phyloP scores from a whole-genome alignment of 2,329 filamentous ascomycete genomes.

The Westerdykella aurantiaca region DNA sequence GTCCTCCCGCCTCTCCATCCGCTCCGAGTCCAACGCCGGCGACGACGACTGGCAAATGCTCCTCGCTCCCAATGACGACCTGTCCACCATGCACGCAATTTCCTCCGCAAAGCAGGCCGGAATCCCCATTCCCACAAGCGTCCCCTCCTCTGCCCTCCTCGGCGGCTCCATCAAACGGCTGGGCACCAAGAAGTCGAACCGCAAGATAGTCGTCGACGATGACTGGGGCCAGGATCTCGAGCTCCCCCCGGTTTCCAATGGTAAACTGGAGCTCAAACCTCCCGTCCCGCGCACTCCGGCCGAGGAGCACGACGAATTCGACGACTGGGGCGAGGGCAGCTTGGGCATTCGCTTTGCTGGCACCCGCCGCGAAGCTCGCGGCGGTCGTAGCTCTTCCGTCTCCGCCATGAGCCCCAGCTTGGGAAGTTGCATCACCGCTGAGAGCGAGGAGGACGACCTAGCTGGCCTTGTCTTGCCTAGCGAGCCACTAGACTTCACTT shows the following conservation, averaged over 20 bases:
- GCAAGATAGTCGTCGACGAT: conserved; percentile 43
- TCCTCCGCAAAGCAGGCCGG: conserved; percentile 80
- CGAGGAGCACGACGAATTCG: conserved; percentile 72
- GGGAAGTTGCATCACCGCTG: conserved; percentile 81
- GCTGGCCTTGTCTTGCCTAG: conserved; percentile 82
- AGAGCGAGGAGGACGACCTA: conserved; percentile 90
- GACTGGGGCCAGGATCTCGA: conserved; percentile 50
- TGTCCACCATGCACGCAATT: conserved; percentile 78
- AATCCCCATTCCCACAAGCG: conserved; percentile 81
- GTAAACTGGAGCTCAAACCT: conserved; percentile 41
- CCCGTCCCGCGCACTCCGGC: conserved; percentile 41
- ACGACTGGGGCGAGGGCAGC: conserved; percentile 89
- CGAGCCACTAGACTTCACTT: conserved; percentile 76
- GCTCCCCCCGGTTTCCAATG: conserved; percentile 33
- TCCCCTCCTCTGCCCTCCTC: conserved; percentile 81
- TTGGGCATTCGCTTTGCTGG: conserved; percentile 86
- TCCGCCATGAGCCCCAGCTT: conserved; percentile 90
- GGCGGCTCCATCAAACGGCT: conserved; percentile 91
- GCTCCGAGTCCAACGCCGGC: conserved; percentile 68
- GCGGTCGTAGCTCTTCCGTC: conserved; percentile 76
- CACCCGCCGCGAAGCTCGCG: conserved; percentile 71
- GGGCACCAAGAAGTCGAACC: conserved; percentile 50
- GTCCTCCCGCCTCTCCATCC: conserved; percentile 77
- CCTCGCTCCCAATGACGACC: conserved; percentile 77
- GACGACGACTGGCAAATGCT: conserved; percentile 88